phyloP scores from a whole-genome alignment of 2,329 filamentous ascomycete species.

The Mycosphaerella sp. region DNA sequence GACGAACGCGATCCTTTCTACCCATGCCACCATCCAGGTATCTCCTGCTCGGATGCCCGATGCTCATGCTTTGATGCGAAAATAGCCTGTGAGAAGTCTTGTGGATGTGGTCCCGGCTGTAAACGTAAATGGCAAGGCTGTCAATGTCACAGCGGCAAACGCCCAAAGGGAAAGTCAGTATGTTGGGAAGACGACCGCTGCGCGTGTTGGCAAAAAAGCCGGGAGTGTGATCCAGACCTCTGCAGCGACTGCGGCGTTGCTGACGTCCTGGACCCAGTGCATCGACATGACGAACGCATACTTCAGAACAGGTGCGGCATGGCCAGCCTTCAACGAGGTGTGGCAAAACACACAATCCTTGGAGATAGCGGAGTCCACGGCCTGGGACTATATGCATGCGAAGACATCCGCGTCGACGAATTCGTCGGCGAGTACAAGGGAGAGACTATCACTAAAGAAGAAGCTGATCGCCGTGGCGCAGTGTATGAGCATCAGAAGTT shows the following conservation, averaged over 20 bases:
- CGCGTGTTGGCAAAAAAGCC: constrained; percentile 64
- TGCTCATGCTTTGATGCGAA: constrained; percentile 59
- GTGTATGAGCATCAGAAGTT: constrained; percentile 56
- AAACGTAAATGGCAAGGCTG: constrained; percentile 46
- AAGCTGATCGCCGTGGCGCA: constrained; percentile 64
- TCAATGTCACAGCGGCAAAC: constrained; percentile 29
- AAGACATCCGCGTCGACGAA: constrained; percentile 60
- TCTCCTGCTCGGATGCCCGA: constrained; percentile 52
- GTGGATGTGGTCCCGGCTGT: constrained; percentile 57
- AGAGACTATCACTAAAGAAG: constrained; percentile 65
- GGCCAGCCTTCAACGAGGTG: constrained; percentile 62
- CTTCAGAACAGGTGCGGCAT: constrained; percentile 62
- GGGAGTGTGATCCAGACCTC: constrained; percentile 74
- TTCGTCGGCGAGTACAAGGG: constrained; percentile 78
- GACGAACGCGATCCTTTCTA: constrained; percentile 52
- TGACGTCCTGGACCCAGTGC: constrained; percentile 63
- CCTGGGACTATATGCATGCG: constrained; percentile 68
- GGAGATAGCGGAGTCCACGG: constrained; percentile 68
- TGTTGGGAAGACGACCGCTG: constrained; percentile 46
- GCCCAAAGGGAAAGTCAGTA: constrained; percentile 40
- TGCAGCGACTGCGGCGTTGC: constrained; percentile 65
- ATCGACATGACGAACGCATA: constrained; percentile 54
- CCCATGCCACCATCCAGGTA: constrained; percentile 63
- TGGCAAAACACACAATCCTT: constrained; percentile 59
- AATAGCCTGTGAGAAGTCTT: constrained; percentile 68